Evolutionary conservation across 805 yeast species (phyloP), one percentile per base, ranked within the genome.

Genomic region (Wickerhamiella vanderwaltii): DNA sequence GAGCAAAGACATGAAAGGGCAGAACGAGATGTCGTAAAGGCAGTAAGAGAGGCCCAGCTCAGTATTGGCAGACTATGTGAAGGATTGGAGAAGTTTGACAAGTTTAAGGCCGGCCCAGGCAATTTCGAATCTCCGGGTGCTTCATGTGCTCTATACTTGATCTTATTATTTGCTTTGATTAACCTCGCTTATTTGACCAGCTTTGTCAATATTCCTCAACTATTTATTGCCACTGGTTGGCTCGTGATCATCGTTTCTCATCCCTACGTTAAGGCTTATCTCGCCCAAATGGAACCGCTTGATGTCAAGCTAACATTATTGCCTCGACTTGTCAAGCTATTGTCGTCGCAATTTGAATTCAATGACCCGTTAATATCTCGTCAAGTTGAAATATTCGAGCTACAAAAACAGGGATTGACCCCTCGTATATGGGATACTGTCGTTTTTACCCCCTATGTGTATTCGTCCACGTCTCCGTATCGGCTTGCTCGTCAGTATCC

Each of bases 301-400:
- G 39, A 49, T 11, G 22, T 51, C 30, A 42, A 30, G 47, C 61
- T 15, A 54, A 59, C 35, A 59, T 53, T 44, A 46, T 49, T 63
- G 35, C 60, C 60, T 34, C 53, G 58, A 43, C 44, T 59, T 3
- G 55, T 64, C 4, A 61, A 61, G 19, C 58, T 52, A 29, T 58
- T 61, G 29, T 55, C 68, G 40, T 56, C 62, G 17, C 73, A 74
- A 46, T 72, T 86, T 6, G 47, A 55, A 18, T 63, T 82, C n/a
- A 69, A 78, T 18, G 93, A 83, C 54, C 85, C 70, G 0, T 79
- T 85, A 0, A 77, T 75, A 36, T 57, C 62, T 0, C 64, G 73
- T 33, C 57, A 62, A n/a, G 86, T 83, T 6, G 93, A 86, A 53
- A 65, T 87, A 1, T 87, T 68, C 56, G 94, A 86, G 57, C 66